A percentile compares a stretch with the other conserved stretches of the same genome.
phyloP scores from a whole-genome alignment of 2,329 filamentous ascomycete genomes.

The Fusarium fujikuroi region DNA sequence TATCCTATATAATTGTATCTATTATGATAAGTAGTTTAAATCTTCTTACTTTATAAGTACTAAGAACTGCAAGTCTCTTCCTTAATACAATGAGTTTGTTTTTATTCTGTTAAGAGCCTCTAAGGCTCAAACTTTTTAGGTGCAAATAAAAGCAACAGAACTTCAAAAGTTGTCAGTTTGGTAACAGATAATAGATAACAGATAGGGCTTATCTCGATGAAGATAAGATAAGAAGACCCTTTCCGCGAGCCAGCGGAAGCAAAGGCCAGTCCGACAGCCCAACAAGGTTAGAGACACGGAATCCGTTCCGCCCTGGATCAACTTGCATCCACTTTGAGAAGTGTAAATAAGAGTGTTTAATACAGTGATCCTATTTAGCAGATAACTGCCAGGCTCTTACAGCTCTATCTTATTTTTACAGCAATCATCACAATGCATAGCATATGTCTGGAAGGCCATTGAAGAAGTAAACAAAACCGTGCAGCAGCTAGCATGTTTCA shows the following conservation, averaged over 20 bases:
- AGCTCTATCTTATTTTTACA: neutral
- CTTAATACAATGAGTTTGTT: rapidly evolving
- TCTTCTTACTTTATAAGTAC: no score
- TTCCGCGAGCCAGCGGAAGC: neutral
- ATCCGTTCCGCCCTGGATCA: neutral
- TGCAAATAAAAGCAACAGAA: rapidly evolving
- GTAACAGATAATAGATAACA: neutral
- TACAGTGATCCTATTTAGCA: rapidly evolving
- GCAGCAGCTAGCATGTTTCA: no score
- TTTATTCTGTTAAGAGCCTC: rapidly evolving
- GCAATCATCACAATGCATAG: no score
- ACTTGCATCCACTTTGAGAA: no score
- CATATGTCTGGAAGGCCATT: no score
- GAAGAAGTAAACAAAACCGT: rapidly evolving
- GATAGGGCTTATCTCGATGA: rapidly evolving
- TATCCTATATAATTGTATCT: no score
- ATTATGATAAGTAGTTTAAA: no score
- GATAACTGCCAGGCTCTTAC: neutral
- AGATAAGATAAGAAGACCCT: rapidly evolving
- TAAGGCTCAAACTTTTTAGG: rapidly evolving
- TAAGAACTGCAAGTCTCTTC: no score
- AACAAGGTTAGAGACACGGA: neutral
- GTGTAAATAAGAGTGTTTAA: neutral
- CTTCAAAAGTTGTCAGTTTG: rapidly evolving
- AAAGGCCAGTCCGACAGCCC: rapidly evolving